Percentiles rank a stretch among this genome's conserved stretches.
These are phyloP conservation scores for Filobasidium wieringae DNA, from an alignment of 768 basidiomycete genomes.

Conservation along the genomic window DNA sequence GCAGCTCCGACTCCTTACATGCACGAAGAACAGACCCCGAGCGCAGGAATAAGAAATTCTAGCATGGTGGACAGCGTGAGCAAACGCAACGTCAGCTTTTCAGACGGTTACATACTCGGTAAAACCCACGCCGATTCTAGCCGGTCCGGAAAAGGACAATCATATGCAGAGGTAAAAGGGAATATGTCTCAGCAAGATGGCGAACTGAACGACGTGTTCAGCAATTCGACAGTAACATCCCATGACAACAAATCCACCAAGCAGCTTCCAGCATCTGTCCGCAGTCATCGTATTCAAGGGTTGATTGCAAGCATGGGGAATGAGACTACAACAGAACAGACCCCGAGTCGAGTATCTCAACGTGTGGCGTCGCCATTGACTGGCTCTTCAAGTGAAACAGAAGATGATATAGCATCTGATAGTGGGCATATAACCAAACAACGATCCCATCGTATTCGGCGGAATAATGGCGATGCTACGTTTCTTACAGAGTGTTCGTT, in stretches of 20 bases:
- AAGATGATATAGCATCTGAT: too few relatives aligned
- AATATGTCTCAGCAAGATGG: too few relatives aligned
- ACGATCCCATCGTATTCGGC: slow-evolving; percentile 31
- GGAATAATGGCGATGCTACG: slow-evolving; percentile 44
- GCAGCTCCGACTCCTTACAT: background rate
- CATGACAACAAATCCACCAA: slow-evolving; percentile 11
- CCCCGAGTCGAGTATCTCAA: slow-evolving; percentile 21
- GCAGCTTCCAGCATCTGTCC: slow-evolving; percentile 48
- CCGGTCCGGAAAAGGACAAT: background rate
- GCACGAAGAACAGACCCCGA: background rate
- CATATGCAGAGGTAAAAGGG: background rate
- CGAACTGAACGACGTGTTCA: slow-evolving; percentile 18
- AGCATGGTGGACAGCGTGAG: slow-evolving; percentile 18
- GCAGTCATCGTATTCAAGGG: slow-evolving; percentile 69
- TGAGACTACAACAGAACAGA: background rate
- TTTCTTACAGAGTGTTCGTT: slow-evolving; percentile 96
- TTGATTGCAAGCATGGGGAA: slow-evolving; percentile 55
- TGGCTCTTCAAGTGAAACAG: background rate
- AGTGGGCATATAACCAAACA: too few relatives aligned
- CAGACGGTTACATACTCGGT: slow-evolving; percentile 80
- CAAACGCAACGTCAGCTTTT: slow-evolving; percentile 67
- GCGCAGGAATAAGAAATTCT: background rate
- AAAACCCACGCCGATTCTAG: slow-evolving; percentile 52
- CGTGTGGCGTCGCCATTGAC: background rate
- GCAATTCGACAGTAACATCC: background rate